Conservation (phyloP, 2,329 filamentous ascomycete species). For the Parascedosporium putredinis region DNA sequence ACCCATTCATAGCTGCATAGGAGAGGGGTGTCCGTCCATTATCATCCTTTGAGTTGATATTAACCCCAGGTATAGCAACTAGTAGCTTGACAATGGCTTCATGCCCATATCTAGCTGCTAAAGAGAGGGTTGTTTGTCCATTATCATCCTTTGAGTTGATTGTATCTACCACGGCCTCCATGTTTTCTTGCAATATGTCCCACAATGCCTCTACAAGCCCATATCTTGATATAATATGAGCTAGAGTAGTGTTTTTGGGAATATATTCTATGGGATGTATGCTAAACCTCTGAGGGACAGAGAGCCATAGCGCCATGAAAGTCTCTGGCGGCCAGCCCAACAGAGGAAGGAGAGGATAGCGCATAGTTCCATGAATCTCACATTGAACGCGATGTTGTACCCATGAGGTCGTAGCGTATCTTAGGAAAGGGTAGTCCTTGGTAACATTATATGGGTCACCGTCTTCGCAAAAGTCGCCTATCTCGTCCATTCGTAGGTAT, state of each 20-base stretch:
- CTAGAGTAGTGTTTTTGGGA: not conserved
- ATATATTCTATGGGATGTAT: not conserved
- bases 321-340: not conserved
- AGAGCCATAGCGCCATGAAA: not conserved
- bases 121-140: not conserved
- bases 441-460: not conserved
- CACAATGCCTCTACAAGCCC: not conserved
- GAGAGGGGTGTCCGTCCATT: constrained; percentile 3
- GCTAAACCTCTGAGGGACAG: not conserved
- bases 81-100: not conserved
- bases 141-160: not conserved
- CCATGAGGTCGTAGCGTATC: not conserved
- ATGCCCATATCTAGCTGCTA: not conserved
- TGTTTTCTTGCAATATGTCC: not conserved
- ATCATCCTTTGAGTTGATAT: not conserved
- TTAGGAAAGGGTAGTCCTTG: not conserved
- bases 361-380: not conserved
- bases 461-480: not conserved
- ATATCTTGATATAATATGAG: not conserved
- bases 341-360: not conserved
- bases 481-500: not conserved
- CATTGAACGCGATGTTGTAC: not conserved
- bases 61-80: not conserved
- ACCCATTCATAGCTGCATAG: not conserved
- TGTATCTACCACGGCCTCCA: not conserved